Evolutionary conservation across 805 yeast species (phyloP).

Genomic region (Ogataea minuta): DNA sequence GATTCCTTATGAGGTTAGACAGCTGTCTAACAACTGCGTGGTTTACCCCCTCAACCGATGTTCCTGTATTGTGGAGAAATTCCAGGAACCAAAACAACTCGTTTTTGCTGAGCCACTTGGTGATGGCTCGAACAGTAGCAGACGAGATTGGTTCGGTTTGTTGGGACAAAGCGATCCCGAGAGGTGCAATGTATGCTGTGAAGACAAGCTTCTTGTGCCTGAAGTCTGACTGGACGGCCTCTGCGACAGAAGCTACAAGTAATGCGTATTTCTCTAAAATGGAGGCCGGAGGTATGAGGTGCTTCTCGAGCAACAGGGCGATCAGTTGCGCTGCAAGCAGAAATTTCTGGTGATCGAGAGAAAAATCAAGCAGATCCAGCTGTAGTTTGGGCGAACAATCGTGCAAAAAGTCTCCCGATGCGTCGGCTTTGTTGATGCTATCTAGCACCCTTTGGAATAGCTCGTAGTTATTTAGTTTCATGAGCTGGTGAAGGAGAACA

Average conservation of each 20-base stretch:
- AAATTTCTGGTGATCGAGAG: conserved; percentile 19
- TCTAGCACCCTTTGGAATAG: conserved; percentile 8
- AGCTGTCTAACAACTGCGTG: conserved; percentile 6
- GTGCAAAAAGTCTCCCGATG: conserved; percentile 1
- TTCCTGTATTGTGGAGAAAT: conserved; percentile 15
- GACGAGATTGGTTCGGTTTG: conserved; percentile 12
- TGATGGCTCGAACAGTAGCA: conserved; percentile 8
- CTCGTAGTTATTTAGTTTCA: conserved; percentile 6
- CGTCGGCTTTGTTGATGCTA: conserved; percentile 6
- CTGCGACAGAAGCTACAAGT: conserved; percentile 16
- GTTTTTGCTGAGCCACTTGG: conserved; percentile 17
- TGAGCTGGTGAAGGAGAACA: conserved; percentile 8
- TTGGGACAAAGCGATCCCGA: conserved; percentile 13
- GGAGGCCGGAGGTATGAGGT: conserved; percentile 15
- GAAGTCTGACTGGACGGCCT: conserved; percentile 15
- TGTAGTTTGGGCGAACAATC: conserved; percentile 12
- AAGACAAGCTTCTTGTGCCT: conserved; percentile 24
- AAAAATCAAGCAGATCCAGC: conserved; percentile 14
- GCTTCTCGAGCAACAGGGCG: conserved; percentile 9
- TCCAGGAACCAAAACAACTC: conserved; percentile 25
- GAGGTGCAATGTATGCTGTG: conserved; percentile 23
- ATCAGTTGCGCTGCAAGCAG: conserved; percentile 18
- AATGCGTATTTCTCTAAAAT: conserved; percentile 17
- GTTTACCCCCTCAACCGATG: conserved; percentile 3
- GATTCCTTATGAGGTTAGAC: conserved; percentile 6